phyloP scores from a whole-genome alignment of 2,329 filamentous ascomycete genomes.

The Ophiostoma populinum region DNA sequence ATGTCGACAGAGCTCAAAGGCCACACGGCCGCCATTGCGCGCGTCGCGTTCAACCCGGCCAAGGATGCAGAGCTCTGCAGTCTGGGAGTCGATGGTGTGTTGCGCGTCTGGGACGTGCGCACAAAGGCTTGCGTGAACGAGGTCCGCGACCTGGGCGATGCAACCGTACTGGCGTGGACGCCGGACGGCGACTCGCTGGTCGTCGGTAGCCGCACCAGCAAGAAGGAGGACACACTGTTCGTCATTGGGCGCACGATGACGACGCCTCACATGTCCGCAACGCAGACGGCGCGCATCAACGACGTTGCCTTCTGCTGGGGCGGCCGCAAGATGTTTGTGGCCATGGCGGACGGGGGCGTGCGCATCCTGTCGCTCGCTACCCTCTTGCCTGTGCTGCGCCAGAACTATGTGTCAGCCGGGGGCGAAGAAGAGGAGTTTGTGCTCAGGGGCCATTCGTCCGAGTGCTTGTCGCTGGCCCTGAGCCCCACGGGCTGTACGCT shows the following conservation, averaged over 20 bases:
- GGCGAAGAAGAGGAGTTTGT: constrained; percentile 31
- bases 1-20: constrained; percentile 62
- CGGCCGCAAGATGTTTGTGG: constrained; percentile 51
- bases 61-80: constrained; percentile 65
- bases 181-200: constrained; percentile 53
- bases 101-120: constrained; percentile 67
- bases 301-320: constrained; percentile 60
- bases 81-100: constrained; percentile 54
- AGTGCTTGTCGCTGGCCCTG: constrained; percentile 50
- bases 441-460: constrained; percentile 56
- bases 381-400: constrained; percentile 36
- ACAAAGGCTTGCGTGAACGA: constrained; percentile 55
- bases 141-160: constrained; percentile 46
- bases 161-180: constrained; percentile 57
- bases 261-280: constrained; percentile 37
- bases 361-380: constrained; percentile 53
- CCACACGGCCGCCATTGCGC: constrained; percentile 48
- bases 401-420: constrained; percentile 25
- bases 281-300: constrained; percentile 49
- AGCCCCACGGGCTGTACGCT: constrained; percentile 56
- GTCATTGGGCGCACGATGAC: constrained; percentile 43
- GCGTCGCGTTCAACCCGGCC: constrained; percentile 60
- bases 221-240: constrained; percentile 37
- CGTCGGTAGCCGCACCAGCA: constrained; percentile 37
- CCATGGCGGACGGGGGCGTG: constrained; percentile 52